phyloP scores from a whole-genome alignment of 352 stramenopile species.

The Phytophthora cajani region DNA sequence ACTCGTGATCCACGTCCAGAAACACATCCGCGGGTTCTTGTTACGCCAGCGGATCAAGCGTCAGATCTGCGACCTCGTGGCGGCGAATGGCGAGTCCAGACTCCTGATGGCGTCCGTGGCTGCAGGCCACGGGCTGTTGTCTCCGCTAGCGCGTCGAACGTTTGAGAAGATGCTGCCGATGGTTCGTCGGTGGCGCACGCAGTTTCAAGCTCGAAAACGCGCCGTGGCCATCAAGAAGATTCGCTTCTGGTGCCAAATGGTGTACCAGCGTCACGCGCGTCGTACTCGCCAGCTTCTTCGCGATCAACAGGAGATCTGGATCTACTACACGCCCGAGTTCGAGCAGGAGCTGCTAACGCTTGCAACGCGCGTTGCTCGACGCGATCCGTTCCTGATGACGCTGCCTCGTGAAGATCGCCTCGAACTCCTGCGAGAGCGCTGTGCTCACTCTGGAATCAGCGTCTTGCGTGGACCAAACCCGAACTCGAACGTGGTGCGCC shows the following conservation, averaged over 20 bases:
- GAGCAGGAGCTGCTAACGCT: constrained; percentile 64
- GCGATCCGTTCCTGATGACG: constrained; percentile 72
- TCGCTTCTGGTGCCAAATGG: constrained; percentile 79
- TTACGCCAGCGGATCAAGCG: constrained; percentile 52
- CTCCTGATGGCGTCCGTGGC: constrained; percentile 49
- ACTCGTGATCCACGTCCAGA: constrained; percentile 64
- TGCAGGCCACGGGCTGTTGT: constrained; percentile 34
- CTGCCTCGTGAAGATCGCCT: constrained; percentile 53
- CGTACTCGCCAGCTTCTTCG: constrained; percentile 59
- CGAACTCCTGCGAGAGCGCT: constrained; percentile 55
- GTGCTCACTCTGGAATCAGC: constrained; percentile 58
- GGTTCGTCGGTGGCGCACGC: constrained; percentile 63
- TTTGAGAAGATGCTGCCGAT: constrained; percentile 60
- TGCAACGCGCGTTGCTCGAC: constrained; percentile 52
- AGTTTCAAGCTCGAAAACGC: constrained; percentile 62
- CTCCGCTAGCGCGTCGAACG: constrained; percentile 42
- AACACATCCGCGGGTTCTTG: constrained; percentile 66
- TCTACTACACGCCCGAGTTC: constrained; percentile 74
- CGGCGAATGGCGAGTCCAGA: constrained; percentile 48
- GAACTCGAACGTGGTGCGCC: constrained; percentile 32
- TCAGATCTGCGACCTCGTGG: constrained; percentile 61
- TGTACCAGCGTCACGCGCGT: constrained; percentile 67
- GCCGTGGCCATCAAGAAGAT: constrained; percentile 80
- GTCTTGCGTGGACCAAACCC: constrained; percentile 57
- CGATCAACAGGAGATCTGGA: constrained; percentile 70